A percentile compares a stretch with the other conserved stretches of the same genome.
Evolutionary conservation across 2,329 filamentous ascomycete genomes (phyloP).

Genomic region (Metarhizium album): DNA sequence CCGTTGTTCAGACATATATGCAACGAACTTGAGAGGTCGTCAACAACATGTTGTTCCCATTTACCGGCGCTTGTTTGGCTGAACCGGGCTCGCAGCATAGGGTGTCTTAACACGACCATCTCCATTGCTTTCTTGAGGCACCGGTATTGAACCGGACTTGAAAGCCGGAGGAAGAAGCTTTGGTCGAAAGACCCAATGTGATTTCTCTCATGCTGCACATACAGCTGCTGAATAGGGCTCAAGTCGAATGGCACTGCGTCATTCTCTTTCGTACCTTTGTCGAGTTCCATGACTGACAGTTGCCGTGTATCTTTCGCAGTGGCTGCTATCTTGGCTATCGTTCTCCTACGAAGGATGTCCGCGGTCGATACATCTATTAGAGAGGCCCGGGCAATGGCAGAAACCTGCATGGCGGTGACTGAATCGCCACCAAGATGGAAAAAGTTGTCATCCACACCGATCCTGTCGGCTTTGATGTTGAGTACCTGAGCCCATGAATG

Average conservation of each 20-base stretch:
- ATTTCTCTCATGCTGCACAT: not conserved
- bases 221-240: not conserved
- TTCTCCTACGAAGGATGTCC: too few species aligned
- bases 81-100: not conserved
- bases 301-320: too few species aligned
- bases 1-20: not conserved
- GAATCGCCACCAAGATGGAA: constrained; percentile 9
- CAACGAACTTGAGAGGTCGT: not conserved
- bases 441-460: constrained; percentile 7
- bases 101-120: not conserved
- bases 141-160: not conserved
- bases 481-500: constrained; percentile 3
- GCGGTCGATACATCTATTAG: too few species aligned
- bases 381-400: too few species aligned
- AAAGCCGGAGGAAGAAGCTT: not conserved
- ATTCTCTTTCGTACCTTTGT: not conserved
- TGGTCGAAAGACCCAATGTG: not conserved
- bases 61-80: not conserved
- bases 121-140: not conserved
- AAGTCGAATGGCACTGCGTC: not conserved
- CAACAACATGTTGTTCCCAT: not conserved
- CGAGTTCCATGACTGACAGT: too few species aligned
- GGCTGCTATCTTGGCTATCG: too few species aligned
- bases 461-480: not conserved
- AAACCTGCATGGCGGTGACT: constrained; percentile 6